These are phyloP conservation scores for Comarum palustre DNA, from an alignment of 306 rosid species.

Conservation along the genomic window DNA sequence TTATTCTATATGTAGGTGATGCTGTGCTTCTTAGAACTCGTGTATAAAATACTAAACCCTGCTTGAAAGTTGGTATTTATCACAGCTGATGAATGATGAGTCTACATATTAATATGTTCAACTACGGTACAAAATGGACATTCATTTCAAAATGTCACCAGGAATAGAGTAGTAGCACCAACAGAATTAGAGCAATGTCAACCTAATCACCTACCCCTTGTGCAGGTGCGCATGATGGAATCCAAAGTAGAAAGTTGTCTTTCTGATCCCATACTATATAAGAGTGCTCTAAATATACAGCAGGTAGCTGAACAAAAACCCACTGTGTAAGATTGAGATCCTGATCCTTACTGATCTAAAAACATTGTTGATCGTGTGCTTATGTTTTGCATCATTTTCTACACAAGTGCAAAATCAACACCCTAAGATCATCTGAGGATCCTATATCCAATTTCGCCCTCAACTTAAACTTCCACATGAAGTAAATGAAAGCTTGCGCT, in stretches of 20 bases:
- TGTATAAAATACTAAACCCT: background rate
- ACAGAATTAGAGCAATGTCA: background rate
- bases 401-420: background rate
- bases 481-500: slow-evolving; percentile 34
- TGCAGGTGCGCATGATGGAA: background rate
- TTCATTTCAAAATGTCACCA: background rate
- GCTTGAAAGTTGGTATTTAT: background rate
- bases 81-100: background rate
- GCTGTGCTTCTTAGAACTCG: background rate
- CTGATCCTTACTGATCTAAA: background rate
- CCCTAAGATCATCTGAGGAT: background rate
- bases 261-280: background rate
- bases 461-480: slow-evolving; percentile 15
- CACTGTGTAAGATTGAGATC: background rate
- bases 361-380: background rate
- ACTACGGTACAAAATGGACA: background rate
- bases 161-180: background rate
- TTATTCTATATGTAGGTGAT: background rate
- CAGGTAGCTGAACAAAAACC: background rate
- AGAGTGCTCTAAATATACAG: background rate
- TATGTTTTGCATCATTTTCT: background rate
- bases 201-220: background rate
- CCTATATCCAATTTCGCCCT: background rate
- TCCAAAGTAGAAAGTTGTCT: background rate
- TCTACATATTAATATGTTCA: background rate